Percentiles rank a stretch among this genome's conserved stretches.
Evolutionary conservation across 2,329 filamentous ascomycete species (phyloP).

Genomic region (Cladosporium colombiae): DNA sequence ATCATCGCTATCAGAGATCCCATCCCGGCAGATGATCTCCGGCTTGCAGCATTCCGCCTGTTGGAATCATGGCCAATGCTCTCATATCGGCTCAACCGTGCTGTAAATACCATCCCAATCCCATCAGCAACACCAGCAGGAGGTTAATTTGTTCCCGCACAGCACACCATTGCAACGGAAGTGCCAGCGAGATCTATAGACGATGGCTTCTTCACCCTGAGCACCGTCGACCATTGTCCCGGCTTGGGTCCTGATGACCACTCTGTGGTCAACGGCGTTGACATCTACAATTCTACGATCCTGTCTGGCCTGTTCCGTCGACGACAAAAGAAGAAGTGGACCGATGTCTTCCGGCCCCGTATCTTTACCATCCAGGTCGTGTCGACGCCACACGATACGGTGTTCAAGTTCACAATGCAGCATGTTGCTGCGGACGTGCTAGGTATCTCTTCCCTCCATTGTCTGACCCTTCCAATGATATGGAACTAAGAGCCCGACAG

Average conservation of each 20-base stretch:
- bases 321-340: not conserved
- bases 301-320: not conserved
- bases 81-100: not conserved
- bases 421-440: not conserved
- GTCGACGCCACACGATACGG: not conserved
- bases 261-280: not conserved
- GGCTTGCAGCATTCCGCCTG: not conserved
- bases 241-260: not conserved
- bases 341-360: not conserved
- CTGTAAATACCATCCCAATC: not conserved
- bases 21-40: not conserved
- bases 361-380: not conserved
- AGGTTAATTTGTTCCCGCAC: not conserved
- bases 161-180: not conserved
- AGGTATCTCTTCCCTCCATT: not conserved
- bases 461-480: too few relatives aligned
- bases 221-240: not conserved
- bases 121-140: not conserved
- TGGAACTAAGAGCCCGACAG: not conserved
- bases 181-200: not conserved
- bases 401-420: not conserved
- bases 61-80: not conserved
- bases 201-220: not conserved
- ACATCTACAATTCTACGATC: not conserved
- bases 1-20: not conserved